These are phyloP conservation scores for Solanum tarapatanum DNA, from an alignment of 257 asterid species.

Conservation along the genomic window DNA sequence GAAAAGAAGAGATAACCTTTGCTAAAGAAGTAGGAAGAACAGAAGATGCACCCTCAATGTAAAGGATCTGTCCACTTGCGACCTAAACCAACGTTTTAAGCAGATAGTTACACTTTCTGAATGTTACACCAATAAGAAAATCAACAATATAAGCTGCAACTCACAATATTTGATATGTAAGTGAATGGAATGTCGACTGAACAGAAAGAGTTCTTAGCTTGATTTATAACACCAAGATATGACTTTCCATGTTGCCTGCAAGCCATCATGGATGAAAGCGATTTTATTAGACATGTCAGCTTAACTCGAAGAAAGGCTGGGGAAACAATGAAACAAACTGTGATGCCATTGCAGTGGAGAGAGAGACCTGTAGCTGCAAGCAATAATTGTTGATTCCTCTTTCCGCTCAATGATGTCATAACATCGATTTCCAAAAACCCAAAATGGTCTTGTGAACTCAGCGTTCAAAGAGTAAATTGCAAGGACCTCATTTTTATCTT, in stretches of 20 bases:
- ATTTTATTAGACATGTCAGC: neutral
- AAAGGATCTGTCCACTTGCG: conserved; percentile 44
- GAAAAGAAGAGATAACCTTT: conserved; percentile 34
- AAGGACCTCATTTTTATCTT: conserved; percentile 58
- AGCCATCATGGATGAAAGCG: neutral
- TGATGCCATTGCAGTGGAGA: neutral
- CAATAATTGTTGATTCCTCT: conserved; percentile 38
- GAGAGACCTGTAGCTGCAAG: conserved; percentile 79
- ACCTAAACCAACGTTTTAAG: conserved; percentile 22
- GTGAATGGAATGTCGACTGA: conserved; percentile 70
- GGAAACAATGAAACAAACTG: neutral
- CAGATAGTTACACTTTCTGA: neutral
- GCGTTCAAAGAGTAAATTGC: conserved; percentile 64
- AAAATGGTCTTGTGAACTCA: conserved; percentile 79
- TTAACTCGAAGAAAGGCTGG: neutral
- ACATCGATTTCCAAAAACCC: conserved; percentile 82
- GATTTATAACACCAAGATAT: conserved; percentile 68
- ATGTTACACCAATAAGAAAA: neutral
- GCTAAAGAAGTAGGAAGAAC: conserved; percentile 72
- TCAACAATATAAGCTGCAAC: neutral
- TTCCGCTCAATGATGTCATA: conserved; percentile 54
- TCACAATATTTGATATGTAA: conserved; percentile 65
- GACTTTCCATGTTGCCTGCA: conserved; percentile 86
- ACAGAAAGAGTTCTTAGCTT: conserved; percentile 28
- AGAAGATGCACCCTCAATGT: conserved; percentile 84